These are phyloP conservation scores for Fistulifera solaris DNA, from an alignment of 108 stramenopile genomes.

Conservation along the genomic window DNA sequence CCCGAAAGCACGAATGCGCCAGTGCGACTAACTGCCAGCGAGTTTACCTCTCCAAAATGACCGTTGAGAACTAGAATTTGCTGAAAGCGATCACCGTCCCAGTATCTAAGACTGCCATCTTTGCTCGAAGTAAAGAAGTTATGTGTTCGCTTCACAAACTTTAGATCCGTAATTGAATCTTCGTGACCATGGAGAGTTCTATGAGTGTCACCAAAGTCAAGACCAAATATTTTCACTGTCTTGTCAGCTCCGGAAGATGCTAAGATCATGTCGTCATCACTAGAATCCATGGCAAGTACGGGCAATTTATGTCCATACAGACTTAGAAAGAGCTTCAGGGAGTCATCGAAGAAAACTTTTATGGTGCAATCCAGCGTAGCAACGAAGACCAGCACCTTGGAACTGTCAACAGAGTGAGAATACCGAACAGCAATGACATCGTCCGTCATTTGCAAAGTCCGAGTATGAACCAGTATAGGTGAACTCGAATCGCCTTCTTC, in stretches of 20 bases:
- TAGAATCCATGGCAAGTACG: slow-evolving; percentile 87
- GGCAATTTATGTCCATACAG: slow-evolving; percentile 98
- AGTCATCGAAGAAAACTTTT: slow-evolving; percentile 97
- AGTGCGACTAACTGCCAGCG: slow-evolving; percentile 72
- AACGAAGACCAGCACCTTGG: slow-evolving; percentile 69
- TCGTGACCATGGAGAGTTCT: slow-evolving; percentile 94
- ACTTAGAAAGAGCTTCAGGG: slow-evolving; percentile 94
- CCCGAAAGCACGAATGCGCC: slow-evolving; percentile 83
- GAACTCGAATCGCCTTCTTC: slow-evolving; percentile 27
- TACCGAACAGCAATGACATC: slow-evolving; percentile 92
- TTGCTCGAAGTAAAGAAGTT: slow-evolving; percentile 93
- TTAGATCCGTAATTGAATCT: slow-evolving; percentile 89
- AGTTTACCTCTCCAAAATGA: slow-evolving; percentile 85
- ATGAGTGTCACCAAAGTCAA: slow-evolving; percentile 99
- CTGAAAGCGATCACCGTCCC: slow-evolving; percentile 97
- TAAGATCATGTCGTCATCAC: slow-evolving; percentile 90
- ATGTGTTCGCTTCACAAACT: slow-evolving; percentile 86
- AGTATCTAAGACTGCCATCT: slow-evolving; percentile 88
- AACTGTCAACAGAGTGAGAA: slow-evolving; percentile 58
- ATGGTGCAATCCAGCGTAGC: slow-evolving; percentile 91
- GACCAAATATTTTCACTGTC: slow-evolving; percentile 96
- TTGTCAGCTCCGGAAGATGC: slow-evolving; percentile 96
- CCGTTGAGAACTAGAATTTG: slow-evolving; percentile 86
- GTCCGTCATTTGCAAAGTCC: slow-evolving; percentile 89
- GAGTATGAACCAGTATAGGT: slow-evolving; percentile 80